Percentiles rank a stretch among this genome's conserved stretches.
Conservation (phyloP, 2,329 filamentous ascomycete species). For the Leptodontidium sp. region DNA sequence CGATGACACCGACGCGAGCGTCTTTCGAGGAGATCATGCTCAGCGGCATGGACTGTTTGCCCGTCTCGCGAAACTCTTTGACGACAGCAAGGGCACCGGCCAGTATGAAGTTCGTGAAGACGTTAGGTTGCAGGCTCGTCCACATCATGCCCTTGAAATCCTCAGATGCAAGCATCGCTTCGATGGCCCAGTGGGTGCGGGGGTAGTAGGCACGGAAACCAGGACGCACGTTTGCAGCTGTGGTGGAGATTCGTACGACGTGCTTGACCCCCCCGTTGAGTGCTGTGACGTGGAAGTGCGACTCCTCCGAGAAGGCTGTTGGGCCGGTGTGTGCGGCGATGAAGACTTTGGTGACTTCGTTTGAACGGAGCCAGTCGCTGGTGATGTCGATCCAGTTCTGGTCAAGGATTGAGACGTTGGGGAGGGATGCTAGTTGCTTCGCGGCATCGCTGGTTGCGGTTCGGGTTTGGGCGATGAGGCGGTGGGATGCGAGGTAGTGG, state of each 20-base stretch:
- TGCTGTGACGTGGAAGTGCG: constrained; percentile 48
- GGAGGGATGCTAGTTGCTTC: constrained; percentile 46
- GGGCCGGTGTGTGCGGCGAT: constrained; percentile 51
- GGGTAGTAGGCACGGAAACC: constrained; percentile 49
- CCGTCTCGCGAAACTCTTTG: constrained; percentile 47
- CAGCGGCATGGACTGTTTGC: constrained; percentile 44
- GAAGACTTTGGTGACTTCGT: constrained; percentile 49
- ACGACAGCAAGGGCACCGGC: constrained; percentile 43
- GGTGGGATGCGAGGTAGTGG: constrained; percentile 32
- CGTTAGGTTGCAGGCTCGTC: constrained; percentile 52
- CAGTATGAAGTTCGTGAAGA: constrained; percentile 44
- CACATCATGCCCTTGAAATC: constrained; percentile 50
- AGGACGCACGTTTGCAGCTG: constrained; percentile 49
- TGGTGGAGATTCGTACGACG: constrained; percentile 54
- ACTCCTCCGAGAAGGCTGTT: constrained; percentile 52
- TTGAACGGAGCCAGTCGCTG: constrained; percentile 51
- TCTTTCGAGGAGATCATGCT: constrained; percentile 44
- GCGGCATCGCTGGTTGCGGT: constrained; percentile 39
- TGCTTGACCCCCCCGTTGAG: constrained; percentile 51
- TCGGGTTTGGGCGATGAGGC: constrained; percentile 47
- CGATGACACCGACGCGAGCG: constrained; percentile 45
- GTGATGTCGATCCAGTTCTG: constrained; percentile 45
- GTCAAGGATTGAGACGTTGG: constrained; percentile 49
- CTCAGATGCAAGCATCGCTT: constrained; percentile 48
- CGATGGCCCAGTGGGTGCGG: constrained; percentile 53